Percentiles rank a stretch among this genome's conserved stretches.
phyloP scores from a whole-genome alignment of 2,329 filamentous ascomycete genomes.

The Epichloe gansuensis region DNA sequence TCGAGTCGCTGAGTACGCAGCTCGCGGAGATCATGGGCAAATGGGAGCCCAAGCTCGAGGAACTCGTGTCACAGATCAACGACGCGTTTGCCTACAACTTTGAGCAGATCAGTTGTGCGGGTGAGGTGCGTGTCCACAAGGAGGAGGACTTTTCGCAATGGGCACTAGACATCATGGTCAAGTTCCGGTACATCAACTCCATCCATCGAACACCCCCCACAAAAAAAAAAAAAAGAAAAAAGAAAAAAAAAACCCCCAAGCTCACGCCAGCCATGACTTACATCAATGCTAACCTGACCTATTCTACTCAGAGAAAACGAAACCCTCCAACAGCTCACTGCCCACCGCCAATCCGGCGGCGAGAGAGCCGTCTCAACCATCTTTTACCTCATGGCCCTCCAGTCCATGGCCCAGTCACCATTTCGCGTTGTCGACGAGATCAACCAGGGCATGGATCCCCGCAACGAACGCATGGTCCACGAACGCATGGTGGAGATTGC shows the following conservation, averaged over 20 bases:
- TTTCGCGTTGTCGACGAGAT: conserved; percentile 99
- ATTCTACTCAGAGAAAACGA: conserved; percentile 55
- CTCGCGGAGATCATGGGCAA: conserved; percentile 54
- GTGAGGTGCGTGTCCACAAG: conserved; percentile 79
- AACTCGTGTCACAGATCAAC: conserved; percentile 67
- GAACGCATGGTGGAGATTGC: conserved; percentile 97
- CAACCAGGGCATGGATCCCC: conserved; percentile 98
- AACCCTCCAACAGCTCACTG: conserved; percentile 69
- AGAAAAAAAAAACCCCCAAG: neutral
- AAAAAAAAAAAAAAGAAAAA: neutral
- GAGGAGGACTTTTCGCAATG: conserved; percentile 88
- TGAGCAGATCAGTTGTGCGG: conserved; percentile 83
- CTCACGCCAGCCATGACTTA: neutral
- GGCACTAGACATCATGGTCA: conserved; percentile 88
- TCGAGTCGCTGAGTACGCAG: conserved; percentile 40
- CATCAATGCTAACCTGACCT: neutral
- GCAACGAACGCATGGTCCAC: conserved; percentile 96
- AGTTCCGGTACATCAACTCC: conserved; percentile 57
- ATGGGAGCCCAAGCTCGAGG: conserved; percentile 79
- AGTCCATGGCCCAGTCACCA: conserved; percentile 82
- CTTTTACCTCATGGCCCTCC: conserved; percentile 97
- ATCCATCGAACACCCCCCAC: neutral
- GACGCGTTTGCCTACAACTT: conserved; percentile 90
- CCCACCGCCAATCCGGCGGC: conserved; percentile 89
- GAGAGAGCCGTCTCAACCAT: conserved; percentile 95